Base-by-base conservation (phyloP, 257 asterid genomes). In the Solanum chilense region DNA sequence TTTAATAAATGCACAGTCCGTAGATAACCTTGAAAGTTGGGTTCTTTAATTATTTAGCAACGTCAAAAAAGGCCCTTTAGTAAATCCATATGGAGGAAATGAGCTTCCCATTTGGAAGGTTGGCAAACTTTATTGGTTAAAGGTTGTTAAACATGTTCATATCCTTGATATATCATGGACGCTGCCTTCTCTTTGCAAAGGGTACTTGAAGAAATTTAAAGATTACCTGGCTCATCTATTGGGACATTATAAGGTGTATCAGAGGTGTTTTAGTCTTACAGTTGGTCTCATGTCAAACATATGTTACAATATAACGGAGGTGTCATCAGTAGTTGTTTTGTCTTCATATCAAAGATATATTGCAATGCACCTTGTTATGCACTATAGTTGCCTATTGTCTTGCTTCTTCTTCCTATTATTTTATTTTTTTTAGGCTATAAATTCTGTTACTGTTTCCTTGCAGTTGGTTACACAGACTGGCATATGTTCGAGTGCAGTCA, bases 91-190 rank as follows among this genome's bases (percentile, higher is more conserved):
- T 41, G 86, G 85, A n/a, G 89, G 89, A 76, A 87, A 87, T 85
- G 93, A 86, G 82, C 62, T 88, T 89, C 98, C 99, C 85, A 92
- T 97, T 80, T 97, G 99, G 99, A 92, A 89, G 86, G 42, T 92
- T 58, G 98, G 99, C 88, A 95, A 95, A 92, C 76, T 95, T 89
- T 96, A 93, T 91, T 87, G 95, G 95, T 92, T 97, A 88, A 96
- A 94, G 91, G 98, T 98, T 27, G 98, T 97, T 87, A 96, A 93
- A 92, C 99, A 97, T 90, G 95, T 97, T 86, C 99, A 97, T 90
- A 88, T 93, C 88, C 99, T 96, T 84, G 99, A 95, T 76, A 90
- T 97, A 86, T 91, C 96, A 86, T 96, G 98, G 99, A 92, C 98
- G 60, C 86, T 97, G 91, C 99, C 99, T 91, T 95, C 97, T 71